Conservation (phyloP, 139 green algal species). For the Tetradesmus lagerheimii region DNA sequence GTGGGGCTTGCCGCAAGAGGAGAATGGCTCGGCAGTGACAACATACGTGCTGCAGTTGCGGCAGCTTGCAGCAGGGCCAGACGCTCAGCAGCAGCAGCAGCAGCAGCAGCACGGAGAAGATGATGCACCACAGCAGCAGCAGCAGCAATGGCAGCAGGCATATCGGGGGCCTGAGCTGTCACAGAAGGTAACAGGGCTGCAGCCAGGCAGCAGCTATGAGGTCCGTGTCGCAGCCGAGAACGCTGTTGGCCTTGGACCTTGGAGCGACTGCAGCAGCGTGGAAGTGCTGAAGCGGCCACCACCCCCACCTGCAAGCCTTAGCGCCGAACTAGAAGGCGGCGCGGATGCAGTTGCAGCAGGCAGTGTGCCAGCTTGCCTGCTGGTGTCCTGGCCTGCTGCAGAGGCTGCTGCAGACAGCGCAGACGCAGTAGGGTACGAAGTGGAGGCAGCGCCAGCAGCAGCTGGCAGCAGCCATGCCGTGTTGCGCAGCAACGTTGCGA, state of each 20-base stretch:
- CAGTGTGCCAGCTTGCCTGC: background rate
- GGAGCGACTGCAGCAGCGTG: constrained; percentile 29
- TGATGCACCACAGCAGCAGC: background rate
- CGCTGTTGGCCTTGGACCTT: constrained; percentile 56
- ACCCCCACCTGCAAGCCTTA: constrained; percentile 29
- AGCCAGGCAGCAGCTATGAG: constrained; percentile 55
- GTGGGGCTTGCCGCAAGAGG: constrained; percentile 63
- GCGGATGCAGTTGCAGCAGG: background rate
- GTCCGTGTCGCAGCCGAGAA: constrained; percentile 66
- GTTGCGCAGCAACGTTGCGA: constrained; percentile 32
- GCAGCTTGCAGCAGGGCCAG: background rate
- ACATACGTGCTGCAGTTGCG: constrained; percentile 59
- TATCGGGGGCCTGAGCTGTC: constrained; percentile 51
- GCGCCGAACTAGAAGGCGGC: constrained; percentile 41
- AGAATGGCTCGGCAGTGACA: constrained; percentile 62
- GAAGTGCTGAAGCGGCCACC: constrained; percentile 55
- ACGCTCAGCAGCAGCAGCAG: constrained; percentile 8
- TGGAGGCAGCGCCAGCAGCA: background rate
- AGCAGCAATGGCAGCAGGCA: constrained; percentile 48
- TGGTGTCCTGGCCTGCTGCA: constrained; percentile 27
- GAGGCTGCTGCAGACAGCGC: background rate
- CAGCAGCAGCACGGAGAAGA: background rate
- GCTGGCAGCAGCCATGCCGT: background rate
- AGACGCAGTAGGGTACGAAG: constrained; percentile 26
- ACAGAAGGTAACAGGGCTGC: constrained; percentile 50